Base-by-base conservation (phyloP, 352 stramenopile species). In the Phytophthora foliorum region DNA sequence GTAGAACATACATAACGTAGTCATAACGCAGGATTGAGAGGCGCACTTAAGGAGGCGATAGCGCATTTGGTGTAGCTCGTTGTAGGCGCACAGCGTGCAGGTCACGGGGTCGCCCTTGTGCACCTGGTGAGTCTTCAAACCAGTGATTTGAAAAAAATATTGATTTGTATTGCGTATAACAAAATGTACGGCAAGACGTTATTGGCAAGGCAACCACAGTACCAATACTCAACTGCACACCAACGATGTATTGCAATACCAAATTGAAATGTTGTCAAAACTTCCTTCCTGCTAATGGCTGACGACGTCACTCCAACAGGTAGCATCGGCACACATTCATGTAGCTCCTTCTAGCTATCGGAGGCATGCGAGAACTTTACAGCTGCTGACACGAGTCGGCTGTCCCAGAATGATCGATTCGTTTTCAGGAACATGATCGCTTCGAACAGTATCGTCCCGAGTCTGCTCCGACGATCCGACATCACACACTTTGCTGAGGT, bases 401-500 rank as follows among this genome's bases (percentile, higher is more conserved):
- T 42, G 36, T 42, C 36, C 36, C 36, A 42, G 6, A 42, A 42
- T 5, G 36, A 42, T n/a, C 39, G 32, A 5, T 48, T 57, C 4
- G 32, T 24, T 31, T 45, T 45, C 17, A 57, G 21, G 9, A 57
- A 45, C 32, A 48, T 45, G 31, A 57, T 57, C 13, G 16, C 49
- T 11, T 56, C 31, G 7, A 56, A 42, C n/a, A 42, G 13, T 4
- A 25, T 17, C 14, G 49, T 19, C 6, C 51, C 9, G 2, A 36
- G 6, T 17, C 31, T 42, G 22, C 38, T 45, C 6, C 51, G 19
- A 9, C 32, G 31, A 21, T 57, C 50, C 36, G 50, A 34, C 31
- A 57, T 32, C 9, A 57, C 50, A 6, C 32, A 24, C 31, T 57
- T 57, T 21, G 32, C 31, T 3, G 31, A 32, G 36, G 19, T 57